Evolutionary conservation across 768 basidiomycete genomes (phyloP).

Genomic region (Mycena crocata): DNA sequence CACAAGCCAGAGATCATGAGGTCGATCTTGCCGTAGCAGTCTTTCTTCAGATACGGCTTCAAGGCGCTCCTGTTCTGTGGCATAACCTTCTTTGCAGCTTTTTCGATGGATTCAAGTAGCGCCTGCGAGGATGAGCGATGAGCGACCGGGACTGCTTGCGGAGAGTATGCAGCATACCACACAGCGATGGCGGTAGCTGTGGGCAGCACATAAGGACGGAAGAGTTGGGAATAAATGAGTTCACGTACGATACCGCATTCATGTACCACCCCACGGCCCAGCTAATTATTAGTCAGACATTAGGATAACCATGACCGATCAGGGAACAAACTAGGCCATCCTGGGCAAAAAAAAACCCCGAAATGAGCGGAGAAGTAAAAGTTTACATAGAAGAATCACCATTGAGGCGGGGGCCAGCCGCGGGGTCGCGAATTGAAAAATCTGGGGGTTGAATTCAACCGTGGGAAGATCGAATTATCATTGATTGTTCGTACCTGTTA

Average conservation of each 20-base stretch:
- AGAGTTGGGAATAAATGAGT: background rate
- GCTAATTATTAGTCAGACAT: constrained; percentile 18
- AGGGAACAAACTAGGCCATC: constrained; percentile 3
- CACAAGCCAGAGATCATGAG: constrained; percentile 29
- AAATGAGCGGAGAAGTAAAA: background rate
- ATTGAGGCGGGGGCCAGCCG: constrained; percentile 34
- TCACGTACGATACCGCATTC: constrained; percentile 35
- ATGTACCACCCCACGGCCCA: constrained; percentile 42
- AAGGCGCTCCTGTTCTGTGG: constrained; percentile 24
- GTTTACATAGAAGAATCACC: constrained; percentile 25
- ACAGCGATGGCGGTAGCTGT: constrained; percentile 25
- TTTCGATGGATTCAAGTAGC: constrained; percentile 9
- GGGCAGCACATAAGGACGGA: background rate
- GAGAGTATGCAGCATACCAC: constrained; percentile 9
- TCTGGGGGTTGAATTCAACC: background rate
- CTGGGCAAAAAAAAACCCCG: background rate
- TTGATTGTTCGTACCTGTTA: no score
- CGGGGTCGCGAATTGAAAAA: constrained; percentile 35
- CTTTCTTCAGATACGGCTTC: constrained; percentile 27
- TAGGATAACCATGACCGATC: background rate
- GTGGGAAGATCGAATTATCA: no score
- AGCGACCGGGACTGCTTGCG: background rate
- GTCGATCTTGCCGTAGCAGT: constrained; percentile 26
- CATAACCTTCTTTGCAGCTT: constrained; percentile 10
- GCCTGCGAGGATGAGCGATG: constrained; percentile 11